phyloP scores from a whole-genome alignment of 441 rosid genomes.

The Kokia cookei region DNA sequence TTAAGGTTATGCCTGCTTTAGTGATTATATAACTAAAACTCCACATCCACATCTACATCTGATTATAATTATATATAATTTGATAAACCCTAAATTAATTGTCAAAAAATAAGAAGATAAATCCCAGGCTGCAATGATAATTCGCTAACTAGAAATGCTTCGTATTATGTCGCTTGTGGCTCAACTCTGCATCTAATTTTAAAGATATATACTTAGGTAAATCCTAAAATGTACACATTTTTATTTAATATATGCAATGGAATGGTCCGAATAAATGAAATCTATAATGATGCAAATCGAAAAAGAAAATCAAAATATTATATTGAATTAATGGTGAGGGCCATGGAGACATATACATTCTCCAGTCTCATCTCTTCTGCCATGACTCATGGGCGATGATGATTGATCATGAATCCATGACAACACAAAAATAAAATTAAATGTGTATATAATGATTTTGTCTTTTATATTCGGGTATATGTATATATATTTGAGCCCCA shows the following conservation, averaged over 20 bases:
- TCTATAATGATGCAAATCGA: neutral
- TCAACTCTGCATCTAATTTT: neutral
- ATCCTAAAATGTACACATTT: neutral
- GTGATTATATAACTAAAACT: too few species aligned
- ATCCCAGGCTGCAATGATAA: too few species aligned
- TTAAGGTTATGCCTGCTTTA: too few species aligned
- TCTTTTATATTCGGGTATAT: neutral
- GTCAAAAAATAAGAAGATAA: too few species aligned
- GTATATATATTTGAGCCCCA: neutral
- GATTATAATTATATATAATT: too few species aligned
- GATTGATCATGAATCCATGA: neutral
- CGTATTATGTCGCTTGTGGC: too few species aligned
- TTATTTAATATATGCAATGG: neutral
- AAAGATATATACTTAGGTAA: neutral
- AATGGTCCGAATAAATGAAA: neutral
- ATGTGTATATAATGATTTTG: slow-evolving; percentile 6
- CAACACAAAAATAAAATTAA: neutral
- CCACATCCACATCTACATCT: too few species aligned
- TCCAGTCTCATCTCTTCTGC: neutral
- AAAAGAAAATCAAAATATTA: neutral
- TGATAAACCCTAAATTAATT: too few species aligned
- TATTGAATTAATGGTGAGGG: neutral
- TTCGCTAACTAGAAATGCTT: too few species aligned
- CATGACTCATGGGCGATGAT: neutral
- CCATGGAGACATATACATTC: neutral